phyloP scores from a whole-genome alignment of 371 early-diverging fungal species.

The Blakeslea trispora region DNA sequence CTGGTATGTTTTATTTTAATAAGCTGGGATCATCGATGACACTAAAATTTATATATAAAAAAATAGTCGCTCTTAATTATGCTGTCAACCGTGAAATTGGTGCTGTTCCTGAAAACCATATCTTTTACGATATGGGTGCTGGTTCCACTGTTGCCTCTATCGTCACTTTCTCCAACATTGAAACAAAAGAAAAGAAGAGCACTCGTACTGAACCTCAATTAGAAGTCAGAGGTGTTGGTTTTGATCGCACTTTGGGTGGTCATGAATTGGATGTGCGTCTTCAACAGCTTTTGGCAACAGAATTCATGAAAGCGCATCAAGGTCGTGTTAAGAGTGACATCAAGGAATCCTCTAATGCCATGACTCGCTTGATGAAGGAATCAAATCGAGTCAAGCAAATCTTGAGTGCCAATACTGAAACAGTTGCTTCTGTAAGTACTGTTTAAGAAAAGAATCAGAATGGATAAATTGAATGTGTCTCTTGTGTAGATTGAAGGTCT shows the following conservation, averaged over 20 bases:
- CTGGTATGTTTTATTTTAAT: constrained; percentile 66
- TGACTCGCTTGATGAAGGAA: constrained; percentile 88
- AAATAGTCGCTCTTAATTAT: constrained; percentile 88
- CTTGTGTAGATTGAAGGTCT: constrained; percentile 82
- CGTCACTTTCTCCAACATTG: constrained; percentile 72
- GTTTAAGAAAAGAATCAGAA: no score
- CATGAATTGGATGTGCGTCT: constrained; percentile 82
- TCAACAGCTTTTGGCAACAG: constrained; percentile 71
- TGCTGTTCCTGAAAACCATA: constrained; percentile 74
- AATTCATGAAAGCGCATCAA: constrained; percentile 64
- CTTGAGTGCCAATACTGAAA: constrained; percentile 91
- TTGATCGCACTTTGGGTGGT: constrained; percentile 89
- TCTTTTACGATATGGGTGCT: constrained; percentile 97
- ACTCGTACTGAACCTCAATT: constrained; percentile 66
- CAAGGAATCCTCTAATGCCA: constrained; percentile 69
- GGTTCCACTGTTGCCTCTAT: constrained; percentile 90
- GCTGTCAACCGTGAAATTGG: constrained; percentile 78
- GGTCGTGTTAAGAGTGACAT: constrained; percentile 47
- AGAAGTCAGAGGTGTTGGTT: constrained; percentile 81
- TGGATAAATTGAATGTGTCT: no score
- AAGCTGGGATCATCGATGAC: no score
- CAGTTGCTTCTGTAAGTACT: constrained; percentile 76
- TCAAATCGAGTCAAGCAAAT: constrained; percentile 95
- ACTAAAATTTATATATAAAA: no score
- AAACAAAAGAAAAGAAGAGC: constrained; percentile 62